phyloP scores from a whole-genome alignment of 2,329 filamentous ascomycete species.

The Huntiella savannae region DNA sequence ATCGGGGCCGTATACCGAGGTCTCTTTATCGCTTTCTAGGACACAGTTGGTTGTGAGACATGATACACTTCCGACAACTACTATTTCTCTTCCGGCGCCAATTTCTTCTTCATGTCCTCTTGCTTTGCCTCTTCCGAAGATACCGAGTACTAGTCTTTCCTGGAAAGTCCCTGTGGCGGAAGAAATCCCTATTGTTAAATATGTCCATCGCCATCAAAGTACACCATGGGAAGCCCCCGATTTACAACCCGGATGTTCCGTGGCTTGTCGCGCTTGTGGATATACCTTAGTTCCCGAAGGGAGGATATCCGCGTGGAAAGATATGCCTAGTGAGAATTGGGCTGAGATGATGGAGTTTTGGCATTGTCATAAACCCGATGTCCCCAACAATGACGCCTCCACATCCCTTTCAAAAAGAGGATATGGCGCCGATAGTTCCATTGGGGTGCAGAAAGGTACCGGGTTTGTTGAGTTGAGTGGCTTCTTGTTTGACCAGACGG shows the following conservation, averaged over 20 bases:
- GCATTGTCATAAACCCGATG: constrained; percentile 90
- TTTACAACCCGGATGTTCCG: constrained; percentile 21
- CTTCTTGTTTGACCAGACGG: constrained; percentile 48
- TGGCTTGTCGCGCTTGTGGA: constrained; percentile 26
- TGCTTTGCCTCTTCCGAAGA: constrained; percentile 16
- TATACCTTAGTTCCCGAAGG: constrained; percentile 21
- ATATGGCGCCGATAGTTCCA: constrained; percentile 64
- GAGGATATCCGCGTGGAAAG: constrained; percentile 51
- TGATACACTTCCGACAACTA: too few species aligned
- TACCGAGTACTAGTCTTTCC: constrained; percentile 13
- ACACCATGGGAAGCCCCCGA: constrained; percentile 38
- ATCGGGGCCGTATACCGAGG: too few species aligned
- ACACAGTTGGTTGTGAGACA: too few species aligned
- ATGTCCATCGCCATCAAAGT: constrained; percentile 20
- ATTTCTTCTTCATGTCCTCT: constrained; percentile 19
- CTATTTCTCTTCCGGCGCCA: constrained; percentile 22
- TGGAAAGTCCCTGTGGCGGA: constrained; percentile 33
- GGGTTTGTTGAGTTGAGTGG: constrained; percentile 69
- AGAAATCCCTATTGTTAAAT: constrained; percentile 14
- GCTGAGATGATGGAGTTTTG: constrained; percentile 99
- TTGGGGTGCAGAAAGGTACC: constrained; percentile 44
- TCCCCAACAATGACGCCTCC: constrained; percentile 20
- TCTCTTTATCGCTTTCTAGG: too few species aligned
- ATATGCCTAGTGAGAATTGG: constrained; percentile 92
- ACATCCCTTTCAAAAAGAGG: constrained; percentile 39